Base-by-base conservation (phyloP, 2,329 filamentous ascomycete genomes). In the Exutisphaerella laricina region DNA sequence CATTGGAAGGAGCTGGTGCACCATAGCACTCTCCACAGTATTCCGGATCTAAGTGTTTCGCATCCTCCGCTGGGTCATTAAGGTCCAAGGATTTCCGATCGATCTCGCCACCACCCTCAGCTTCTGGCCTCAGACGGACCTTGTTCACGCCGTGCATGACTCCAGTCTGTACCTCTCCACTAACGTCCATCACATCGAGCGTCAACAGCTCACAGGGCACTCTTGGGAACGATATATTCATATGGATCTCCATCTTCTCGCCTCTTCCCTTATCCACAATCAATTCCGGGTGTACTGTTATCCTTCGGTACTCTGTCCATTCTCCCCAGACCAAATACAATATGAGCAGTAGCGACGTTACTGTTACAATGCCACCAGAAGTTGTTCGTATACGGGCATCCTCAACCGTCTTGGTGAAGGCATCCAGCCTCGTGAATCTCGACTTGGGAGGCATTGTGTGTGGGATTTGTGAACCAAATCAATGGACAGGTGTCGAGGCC, bases 171-270 rank as follows among this genome's bases (percentile, higher is more conserved):
- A 96, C 85, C 68, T 98, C 92, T 51, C 92, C 92, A 16, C 88
- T 95, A 18, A 97, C 90, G 69, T 98, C 92, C 92, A 98, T 98
- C 43, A 98, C 90, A 65, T 98, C 92, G 58, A 98, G 82, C 9
- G 92, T 96, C 54, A 97, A 74, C 39, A 98, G 80, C 67, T 97
- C 90, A 70, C 92, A 98, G 7, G 92, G 92, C 55, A 98, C 78
- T 50, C 82, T 82, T 7, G 92, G 92, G 65, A 98, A 98, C 34
- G 88, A 92, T 47, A 98, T 82, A 71, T 98, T 98, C 68, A 98
- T 78, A 66, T 95, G 88, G 54, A 98, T 98, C 66, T 97, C 92
- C 90, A 98, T 97, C 67, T 90, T 88, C 74, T 98, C 89, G 66
- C 88, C 88, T 85, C 92, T 78, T 55, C 88, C 88, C 70, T 97